Evolutionary conservation across 768 basidiomycete genomes (phyloP).

Genomic region (Fibroporia radiculosa): DNA sequence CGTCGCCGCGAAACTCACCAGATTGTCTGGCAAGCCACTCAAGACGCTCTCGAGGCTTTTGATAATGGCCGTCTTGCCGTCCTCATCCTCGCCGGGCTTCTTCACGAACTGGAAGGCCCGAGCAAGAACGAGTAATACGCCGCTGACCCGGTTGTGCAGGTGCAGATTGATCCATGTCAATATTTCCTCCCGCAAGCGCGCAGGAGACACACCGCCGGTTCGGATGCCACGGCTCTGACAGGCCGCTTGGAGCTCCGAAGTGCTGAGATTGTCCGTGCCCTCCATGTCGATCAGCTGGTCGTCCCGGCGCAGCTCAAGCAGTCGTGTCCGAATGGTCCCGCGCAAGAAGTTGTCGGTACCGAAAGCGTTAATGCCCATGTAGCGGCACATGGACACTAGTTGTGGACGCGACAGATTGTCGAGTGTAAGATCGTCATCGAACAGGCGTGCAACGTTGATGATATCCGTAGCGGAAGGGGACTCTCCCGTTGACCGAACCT

Average conservation of each 20-base stretch:
- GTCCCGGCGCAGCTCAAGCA: slow-evolving; percentile 80
- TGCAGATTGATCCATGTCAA: slow-evolving; percentile 91
- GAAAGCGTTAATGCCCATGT: slow-evolving; percentile 98
- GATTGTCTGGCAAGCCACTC: slow-evolving; percentile 86
- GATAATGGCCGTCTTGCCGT: slow-evolving; percentile 77
- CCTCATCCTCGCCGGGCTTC: slow-evolving; percentile 64
- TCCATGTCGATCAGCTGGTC: slow-evolving; percentile 89
- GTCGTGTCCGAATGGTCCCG: slow-evolving; percentile 77
- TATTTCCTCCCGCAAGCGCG: slow-evolving; percentile 83
- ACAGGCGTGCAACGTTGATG: slow-evolving; percentile 91
- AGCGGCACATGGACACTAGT: slow-evolving; percentile 92
- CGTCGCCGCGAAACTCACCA: slow-evolving; percentile 47
- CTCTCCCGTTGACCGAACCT: slow-evolving; percentile 94
- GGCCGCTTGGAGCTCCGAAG: slow-evolving; percentile 84
- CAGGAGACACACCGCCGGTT: slow-evolving; percentile 80
- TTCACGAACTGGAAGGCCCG: slow-evolving; percentile 92
- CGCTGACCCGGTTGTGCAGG: slow-evolving; percentile 83
- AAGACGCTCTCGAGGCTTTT: slow-evolving; percentile 82
- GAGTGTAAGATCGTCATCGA: slow-evolving; percentile 95
- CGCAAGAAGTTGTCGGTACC: slow-evolving; percentile 98
- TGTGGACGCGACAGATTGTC: slow-evolving; percentile 99
- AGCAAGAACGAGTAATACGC: slow-evolving; percentile 88
- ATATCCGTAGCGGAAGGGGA: slow-evolving; percentile 83
- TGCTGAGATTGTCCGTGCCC: slow-evolving; percentile 87
- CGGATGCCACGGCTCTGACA: slow-evolving; percentile 93